A percentile compares a stretch with the other conserved stretches of the same genome.
phyloP scores from a whole-genome alignment of 140 eudicot genomes.

The Cichorium intybus region DNA sequence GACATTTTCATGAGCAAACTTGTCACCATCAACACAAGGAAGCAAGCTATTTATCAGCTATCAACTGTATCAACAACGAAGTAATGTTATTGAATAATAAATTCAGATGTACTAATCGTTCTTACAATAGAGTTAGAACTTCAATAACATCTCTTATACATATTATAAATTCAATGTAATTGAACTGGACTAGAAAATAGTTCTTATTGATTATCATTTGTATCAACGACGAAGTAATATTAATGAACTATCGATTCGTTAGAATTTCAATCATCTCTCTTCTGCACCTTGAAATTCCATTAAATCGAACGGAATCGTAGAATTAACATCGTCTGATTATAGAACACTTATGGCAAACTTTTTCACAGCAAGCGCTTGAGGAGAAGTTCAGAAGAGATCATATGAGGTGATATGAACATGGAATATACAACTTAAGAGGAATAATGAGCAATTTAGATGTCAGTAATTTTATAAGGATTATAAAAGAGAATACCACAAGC shows the following conservation, averaged over 20 bases:
- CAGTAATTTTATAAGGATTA: background rate
- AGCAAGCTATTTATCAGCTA: background rate
- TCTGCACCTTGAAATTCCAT: background rate
- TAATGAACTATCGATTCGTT: background rate
- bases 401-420: background rate
- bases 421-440: background rate
- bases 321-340: background rate
- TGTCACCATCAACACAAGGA: constrained; percentile 2
- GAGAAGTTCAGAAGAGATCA: background rate
- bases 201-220: background rate
- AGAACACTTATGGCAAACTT: background rate
- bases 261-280: background rate
- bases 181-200: background rate
- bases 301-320: background rate
- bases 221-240: background rate
- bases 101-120: background rate
- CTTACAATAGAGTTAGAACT: background rate
- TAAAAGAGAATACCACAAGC: constrained; percentile 52
- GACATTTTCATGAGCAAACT: constrained; percentile 3
- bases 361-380: background rate
- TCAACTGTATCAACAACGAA: background rate
- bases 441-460: background rate
- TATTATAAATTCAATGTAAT: background rate
- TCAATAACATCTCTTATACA: background rate
- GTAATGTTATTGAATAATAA: background rate